phyloP scores from a whole-genome alignment of 768 basidiomycete species.

The Termitomyces titanicus region DNA sequence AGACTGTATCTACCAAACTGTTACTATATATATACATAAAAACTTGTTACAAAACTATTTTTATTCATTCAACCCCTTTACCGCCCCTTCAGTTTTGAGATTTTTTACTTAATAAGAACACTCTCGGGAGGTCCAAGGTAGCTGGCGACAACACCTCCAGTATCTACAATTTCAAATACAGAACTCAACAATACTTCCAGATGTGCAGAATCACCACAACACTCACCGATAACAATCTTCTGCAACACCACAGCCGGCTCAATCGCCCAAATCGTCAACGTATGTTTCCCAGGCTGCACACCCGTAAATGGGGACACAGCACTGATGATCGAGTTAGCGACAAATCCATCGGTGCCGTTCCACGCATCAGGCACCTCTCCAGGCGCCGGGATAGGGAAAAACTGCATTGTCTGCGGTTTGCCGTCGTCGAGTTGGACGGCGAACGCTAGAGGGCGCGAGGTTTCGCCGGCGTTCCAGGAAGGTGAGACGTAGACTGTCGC shows the following conservation, averaged over 20 bases:
- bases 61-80: too few relatives aligned
- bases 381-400: slow-evolving; percentile 42
- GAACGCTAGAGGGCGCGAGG: slow-evolving; percentile 45
- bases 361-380: slow-evolving; percentile 44
- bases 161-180: slow-evolving; percentile 39
- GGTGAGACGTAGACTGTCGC: slow-evolving; percentile 48
- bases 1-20: too few relatives aligned
- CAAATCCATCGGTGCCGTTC: slow-evolving; percentile 48
- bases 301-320: slow-evolving; percentile 36
- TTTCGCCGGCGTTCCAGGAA: slow-evolving; percentile 48
- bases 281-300: slow-evolving; percentile 50
- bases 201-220: not conserved
- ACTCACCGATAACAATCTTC: slow-evolving; percentile 56
- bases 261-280: slow-evolving; percentile 52
- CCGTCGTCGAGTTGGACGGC: slow-evolving; percentile 48
- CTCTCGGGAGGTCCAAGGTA: slow-evolving; percentile 68
- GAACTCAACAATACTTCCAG: not conserved
- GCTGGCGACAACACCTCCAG: slow-evolving; percentile 50
- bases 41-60: not conserved
- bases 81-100: too few relatives aligned
- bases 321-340: slow-evolving; percentile 46
- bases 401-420: slow-evolving; percentile 38
- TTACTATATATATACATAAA: too few relatives aligned
- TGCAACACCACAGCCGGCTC: slow-evolving; percentile 59
- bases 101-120: slow-evolving; percentile 19